A percentile compares a stretch with the other conserved stretches of the same genome.
These are phyloP conservation scores for Phialophora macrospora DNA, from an alignment of 2,329 filamentous ascomycete genomes.

Conservation along the genomic window DNA sequence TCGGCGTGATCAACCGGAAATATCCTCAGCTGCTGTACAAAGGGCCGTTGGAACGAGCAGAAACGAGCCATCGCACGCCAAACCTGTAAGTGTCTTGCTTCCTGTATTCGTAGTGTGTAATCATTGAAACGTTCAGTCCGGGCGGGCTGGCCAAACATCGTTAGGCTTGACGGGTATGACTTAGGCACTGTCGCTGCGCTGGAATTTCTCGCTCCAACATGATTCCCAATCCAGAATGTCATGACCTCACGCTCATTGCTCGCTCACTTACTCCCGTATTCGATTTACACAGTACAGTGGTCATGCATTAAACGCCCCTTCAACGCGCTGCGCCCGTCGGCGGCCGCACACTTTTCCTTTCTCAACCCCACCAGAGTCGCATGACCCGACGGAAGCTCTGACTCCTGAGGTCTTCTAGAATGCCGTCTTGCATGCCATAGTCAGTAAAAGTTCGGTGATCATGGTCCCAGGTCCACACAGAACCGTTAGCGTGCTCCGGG, in stretches of 20 bases:
- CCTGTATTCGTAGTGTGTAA: not conserved
- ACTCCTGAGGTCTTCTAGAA: slow-evolving; percentile 1
- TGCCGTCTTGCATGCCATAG: not conserved
- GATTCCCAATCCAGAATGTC: not conserved
- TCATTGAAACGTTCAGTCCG: not conserved
- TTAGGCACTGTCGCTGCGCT: slow-evolving; percentile 1
- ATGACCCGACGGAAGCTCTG: not conserved
- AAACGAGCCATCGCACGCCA: not conserved
- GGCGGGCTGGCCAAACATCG: not conserved
- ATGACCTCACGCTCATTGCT: not conserved
- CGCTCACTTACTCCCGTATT: not conserved
- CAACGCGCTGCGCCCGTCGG: not conserved
- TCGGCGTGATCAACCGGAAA: not conserved
- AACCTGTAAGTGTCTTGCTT: not conserved
- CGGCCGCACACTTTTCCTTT: not conserved
- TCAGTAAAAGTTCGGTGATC: no score
- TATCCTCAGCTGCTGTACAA: no score
- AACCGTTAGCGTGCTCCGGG: not conserved
- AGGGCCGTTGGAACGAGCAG: not conserved
- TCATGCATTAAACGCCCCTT: not conserved
- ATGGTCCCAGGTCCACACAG: not conserved
- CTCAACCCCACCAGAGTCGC: not conserved
- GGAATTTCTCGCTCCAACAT: not conserved
- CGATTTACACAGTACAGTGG: no score
- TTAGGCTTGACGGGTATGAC: not conserved